Evolutionary conservation across 1,139 yeast genomes (phyloP), one percentile per base, ranked within the genome.

Genomic region (Arxiozyma bovina): DNA sequence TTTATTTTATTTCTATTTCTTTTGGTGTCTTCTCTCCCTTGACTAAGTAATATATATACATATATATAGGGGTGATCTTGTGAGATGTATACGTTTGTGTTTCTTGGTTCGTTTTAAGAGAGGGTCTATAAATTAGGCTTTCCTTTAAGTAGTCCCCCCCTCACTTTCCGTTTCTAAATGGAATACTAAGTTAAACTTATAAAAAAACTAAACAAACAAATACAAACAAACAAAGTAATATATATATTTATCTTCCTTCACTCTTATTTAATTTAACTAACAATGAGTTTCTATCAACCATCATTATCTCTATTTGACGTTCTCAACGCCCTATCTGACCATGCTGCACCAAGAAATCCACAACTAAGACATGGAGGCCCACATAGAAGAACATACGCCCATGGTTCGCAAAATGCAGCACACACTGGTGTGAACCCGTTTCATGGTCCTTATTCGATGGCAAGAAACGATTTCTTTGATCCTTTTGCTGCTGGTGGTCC

Each of bases 271-370:
- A 27, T 25, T 27, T n/a, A 7, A 41, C 21, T 27, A 50, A 51
- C n/a, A 23, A 66, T 66, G 70, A 66, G 67, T 51, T 66, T 63
- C 48, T 62, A 65, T 47, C 68, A 65, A 55, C 69, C 69, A 49
- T 61, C 67, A 18, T 43, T 65, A 52, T 66, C 70, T 0, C 53
- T 65, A 22, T 65, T 64, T 49, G 70, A 66, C 55, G 62, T 66
- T 23, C 38, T 65, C 46, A 61, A 61, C 41, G 69, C 69, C 4
- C 51, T 66, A 45, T 56, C 64, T n/a, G 55, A 53, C 21, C 65
- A 63, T 41, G 57, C 59, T 11, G 38, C 49, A 15, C 44, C 51
- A 11, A 58, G 62, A 51, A 55, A 52, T n/a, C 57, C 58, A 4
- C 52, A 50, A 22, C 56, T 50, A 45, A 27, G 38, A 15, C 41